Base-by-base conservation (phyloP, 2,329 filamentous ascomycete species). In the Penicillium sp. region DNA sequence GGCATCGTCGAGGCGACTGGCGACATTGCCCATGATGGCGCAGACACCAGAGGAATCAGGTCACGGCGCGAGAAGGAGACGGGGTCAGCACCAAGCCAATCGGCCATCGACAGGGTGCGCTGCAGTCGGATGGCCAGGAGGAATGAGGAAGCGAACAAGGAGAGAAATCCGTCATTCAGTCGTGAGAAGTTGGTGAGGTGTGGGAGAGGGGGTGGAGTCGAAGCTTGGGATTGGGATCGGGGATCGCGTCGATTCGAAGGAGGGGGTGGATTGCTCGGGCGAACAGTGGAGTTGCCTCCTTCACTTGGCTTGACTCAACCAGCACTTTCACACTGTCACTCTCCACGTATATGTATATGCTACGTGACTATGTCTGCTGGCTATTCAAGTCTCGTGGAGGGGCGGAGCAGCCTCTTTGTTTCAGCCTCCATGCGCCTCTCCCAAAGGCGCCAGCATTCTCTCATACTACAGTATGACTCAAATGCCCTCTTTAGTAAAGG, bases 21-120 rank as follows among this genome's bases (percentile, higher is more conserved):
- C 87, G 75, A 97, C 87, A 79, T 89, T 91, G 70, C 94, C 94
- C 94, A 99, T 99, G 73, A 75, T 83, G 77, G 73, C 51, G 52
- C 51, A 64, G 53, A 49, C 39, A 42, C 49, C 52, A 49, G 50
- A 61, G 17, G 37, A 55, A 58, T 66, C 51, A 63, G 54, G 55
- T 66, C 56, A 64, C 62, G 59, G 62, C 60, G 61, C 56, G 61
- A 62, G 54, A 59, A 54, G 53, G 58, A 56, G 58, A 62, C 59
- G 61, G 60, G 57, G 58, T 56, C 59, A 63, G 58, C 51, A 60
- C 61, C 60, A 56, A 64, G 51, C 51, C 58, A 62, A 60, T 52
- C 63, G 61, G 63, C 63, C 68, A 71, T 71, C 66, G 67, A 68
- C 64, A 52, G 61, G 58, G 60, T 60, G 60, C 56, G 61, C 58